Percentiles rank a stretch among this genome's conserved stretches.
These are phyloP conservation scores for Fusarium fracticaudum DNA, from an alignment of 2,329 filamentous ascomycete genomes.

Conservation along the genomic window DNA sequence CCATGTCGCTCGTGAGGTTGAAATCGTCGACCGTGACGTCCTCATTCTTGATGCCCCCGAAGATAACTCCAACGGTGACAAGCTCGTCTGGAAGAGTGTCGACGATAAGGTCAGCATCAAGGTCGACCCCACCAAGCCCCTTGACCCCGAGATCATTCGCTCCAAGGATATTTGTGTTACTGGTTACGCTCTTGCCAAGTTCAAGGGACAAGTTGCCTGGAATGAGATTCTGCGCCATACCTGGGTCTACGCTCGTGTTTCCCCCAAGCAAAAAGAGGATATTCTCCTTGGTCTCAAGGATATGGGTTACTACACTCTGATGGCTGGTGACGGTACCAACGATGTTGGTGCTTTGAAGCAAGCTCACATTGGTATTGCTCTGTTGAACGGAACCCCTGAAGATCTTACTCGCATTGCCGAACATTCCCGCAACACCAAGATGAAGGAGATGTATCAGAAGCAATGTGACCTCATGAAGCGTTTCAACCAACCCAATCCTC, in stretches of 20 bases:
- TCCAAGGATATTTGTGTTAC: conserved; percentile 95
- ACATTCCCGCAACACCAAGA: conserved; percentile 92
- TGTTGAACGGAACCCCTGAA: conserved; percentile 92
- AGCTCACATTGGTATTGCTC: conserved; percentile 94
- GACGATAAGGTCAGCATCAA: conserved; percentile 89
- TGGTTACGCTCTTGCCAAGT: conserved; percentile 90
- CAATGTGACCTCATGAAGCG: conserved; percentile 90
- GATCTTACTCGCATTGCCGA: conserved; percentile 93
- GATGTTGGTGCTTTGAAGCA: conserved; percentile 98
- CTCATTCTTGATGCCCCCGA: conserved; percentile 96
- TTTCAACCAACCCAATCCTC: conserved; percentile 94
- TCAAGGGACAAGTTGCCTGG: conserved; percentile 82
- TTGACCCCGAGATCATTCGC: conserved; percentile 83
- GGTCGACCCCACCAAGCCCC: conserved; percentile 82
- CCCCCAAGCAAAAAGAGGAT: conserved; percentile 98
- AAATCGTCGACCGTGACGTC: conserved; percentile 96
- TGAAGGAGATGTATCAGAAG: conserved; percentile 99
- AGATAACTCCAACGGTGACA: conserved; percentile 81
- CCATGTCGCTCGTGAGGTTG: conserved; percentile 93
- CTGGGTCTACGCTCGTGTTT: conserved; percentile 98
- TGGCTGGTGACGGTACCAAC: conserved; percentile 98
- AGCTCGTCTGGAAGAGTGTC: conserved; percentile 92
- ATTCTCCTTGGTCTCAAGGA: conserved; percentile 97
- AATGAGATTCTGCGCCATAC: conserved; percentile 83
- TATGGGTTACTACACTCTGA: conserved; percentile 96